Evolutionary conservation across 805 yeast species (phyloP).

Genomic region (Henningerozyma blattae): DNA sequence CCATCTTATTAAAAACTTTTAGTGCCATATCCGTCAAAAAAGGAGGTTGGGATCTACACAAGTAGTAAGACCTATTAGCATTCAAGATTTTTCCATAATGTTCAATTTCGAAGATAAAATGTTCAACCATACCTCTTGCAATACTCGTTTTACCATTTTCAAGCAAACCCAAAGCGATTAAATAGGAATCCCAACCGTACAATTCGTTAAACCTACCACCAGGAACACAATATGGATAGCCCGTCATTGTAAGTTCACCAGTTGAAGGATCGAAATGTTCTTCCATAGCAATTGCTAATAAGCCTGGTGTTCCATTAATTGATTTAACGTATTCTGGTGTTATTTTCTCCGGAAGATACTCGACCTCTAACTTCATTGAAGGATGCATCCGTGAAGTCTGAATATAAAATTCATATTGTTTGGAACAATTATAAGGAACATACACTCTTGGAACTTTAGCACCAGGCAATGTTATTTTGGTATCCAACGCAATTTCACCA

Average conservation of each 20-base stretch:
- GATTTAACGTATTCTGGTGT: constrained; percentile 71
- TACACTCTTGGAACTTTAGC: constrained; percentile 64
- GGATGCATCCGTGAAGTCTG: constrained; percentile 44
- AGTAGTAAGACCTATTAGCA: constrained; percentile 85
- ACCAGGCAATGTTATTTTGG: constrained; percentile 55
- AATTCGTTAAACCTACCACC: constrained; percentile 96
- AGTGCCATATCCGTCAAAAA: constrained; percentile 88
- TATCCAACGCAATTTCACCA: constrained; percentile 60
- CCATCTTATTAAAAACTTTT: constrained; percentile 48
- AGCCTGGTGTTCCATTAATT: constrained; percentile 72
- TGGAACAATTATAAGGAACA: constrained; percentile 55
- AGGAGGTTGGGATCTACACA: constrained; percentile 93
- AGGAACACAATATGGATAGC: constrained; percentile 86
- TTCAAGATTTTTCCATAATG: constrained; percentile 88
- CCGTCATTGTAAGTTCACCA: constrained; percentile 39
- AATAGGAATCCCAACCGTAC: constrained; percentile 97
- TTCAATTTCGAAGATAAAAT: constrained; percentile 79
- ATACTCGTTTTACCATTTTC: constrained; percentile 52
- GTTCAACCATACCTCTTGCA: constrained; percentile 84
- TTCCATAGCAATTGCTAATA: constrained; percentile 68
- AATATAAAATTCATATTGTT: constrained; percentile 59
- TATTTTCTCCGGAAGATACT: constrained; percentile 59
- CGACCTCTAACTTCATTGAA: constrained; percentile 55
- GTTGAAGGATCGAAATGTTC: constrained; percentile 37
- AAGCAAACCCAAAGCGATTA: constrained; percentile 76